Percentiles rank a stretch among this genome's conserved stretches.
Evolutionary conservation across 306 rosid genomes (phyloP).

Genomic region (Abrus precatorius): DNA sequence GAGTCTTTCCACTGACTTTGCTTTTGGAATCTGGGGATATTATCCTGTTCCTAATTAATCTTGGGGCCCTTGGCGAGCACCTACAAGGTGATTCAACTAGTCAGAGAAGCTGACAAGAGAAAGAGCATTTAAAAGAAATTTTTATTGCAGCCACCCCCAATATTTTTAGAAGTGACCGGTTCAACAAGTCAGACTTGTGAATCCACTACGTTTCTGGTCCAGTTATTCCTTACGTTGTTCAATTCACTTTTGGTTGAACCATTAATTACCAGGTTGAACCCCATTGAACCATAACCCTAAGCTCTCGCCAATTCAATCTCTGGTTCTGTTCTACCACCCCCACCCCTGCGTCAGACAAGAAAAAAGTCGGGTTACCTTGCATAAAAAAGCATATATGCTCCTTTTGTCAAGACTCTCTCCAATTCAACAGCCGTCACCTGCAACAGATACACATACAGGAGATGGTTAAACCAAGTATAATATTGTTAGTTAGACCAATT

Average conservation of each 20-base stretch:
- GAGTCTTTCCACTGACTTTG: constrained; percentile 58
- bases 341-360: not conserved
- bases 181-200: constrained; percentile 6
- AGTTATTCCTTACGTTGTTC: constrained; percentile 18
- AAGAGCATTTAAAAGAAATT: constrained; percentile 26
- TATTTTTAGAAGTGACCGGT: not conserved
- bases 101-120: constrained; percentile 39
- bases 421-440: constrained; percentile 83
- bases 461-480: constrained; percentile 14
- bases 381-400: constrained; percentile 96
- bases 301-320: not conserved
- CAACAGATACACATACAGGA: constrained; percentile 42
- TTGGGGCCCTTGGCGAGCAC: constrained; percentile 95
- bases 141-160: constrained; percentile 9
- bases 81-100: constrained; percentile 56
- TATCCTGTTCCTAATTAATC: constrained; percentile 66
- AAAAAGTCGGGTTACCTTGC: constrained; percentile 68
- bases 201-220: not conserved
- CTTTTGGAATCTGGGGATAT: constrained; percentile 63
- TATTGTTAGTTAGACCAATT: not conserved
- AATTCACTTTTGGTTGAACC: not conserved
- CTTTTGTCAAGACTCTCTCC: constrained; percentile 79
- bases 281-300: not conserved
- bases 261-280: not conserved
- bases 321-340: not conserved